Base-by-base conservation (phyloP, 2,329 filamentous ascomycete species). In the Delphinella strobiligena region DNA sequence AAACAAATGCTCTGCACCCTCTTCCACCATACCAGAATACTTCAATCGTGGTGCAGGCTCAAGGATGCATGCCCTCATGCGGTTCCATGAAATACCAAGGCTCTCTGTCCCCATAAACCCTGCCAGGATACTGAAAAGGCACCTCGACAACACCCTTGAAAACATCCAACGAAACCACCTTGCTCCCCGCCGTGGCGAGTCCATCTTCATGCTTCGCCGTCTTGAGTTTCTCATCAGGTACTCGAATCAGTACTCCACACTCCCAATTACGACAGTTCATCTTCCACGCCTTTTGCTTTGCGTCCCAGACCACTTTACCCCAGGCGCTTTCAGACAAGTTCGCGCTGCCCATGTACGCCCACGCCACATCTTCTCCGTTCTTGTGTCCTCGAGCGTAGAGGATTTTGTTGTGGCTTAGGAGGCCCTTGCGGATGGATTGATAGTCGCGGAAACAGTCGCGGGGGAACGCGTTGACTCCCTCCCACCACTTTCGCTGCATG, bases 261-360 rank as follows among this genome's bases (percentile, higher is more conserved):
- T 96, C 91, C 88, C 89, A 96, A 58, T 96, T 98, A 40, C 83
- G 78, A 59, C 82, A 87, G 46, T 74, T 87, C 46, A 96, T 68
- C 58, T 86, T 93, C 10, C 77, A 74, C 45, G 73, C 61, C 45
- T 79, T 79, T 30, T 45, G 50, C 5, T 58, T 61, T 49, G 72
- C 76, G 51, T 93, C 80, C 52, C 78, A 78, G 39, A 79, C 74
- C 19, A 94, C 61, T 34, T 78, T 78, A 16, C 89, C 91, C 89
- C 91, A 98, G 19, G 91, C 91, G 56, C 83, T 88, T 60, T 95
- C 87, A 0, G 87, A 93, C 19, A 94, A 62, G 61, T 98, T 98
- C 5, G 86, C 85, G 51, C 85, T 93, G 12, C 91, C 91, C 29
- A 94, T 63, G 54, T 96, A 96, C 2, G 74, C 80, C 80, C 85